Evolutionary conservation across 371 early-diverging fungal species (phyloP).

Genomic region (Mortierella sp.): DNA sequence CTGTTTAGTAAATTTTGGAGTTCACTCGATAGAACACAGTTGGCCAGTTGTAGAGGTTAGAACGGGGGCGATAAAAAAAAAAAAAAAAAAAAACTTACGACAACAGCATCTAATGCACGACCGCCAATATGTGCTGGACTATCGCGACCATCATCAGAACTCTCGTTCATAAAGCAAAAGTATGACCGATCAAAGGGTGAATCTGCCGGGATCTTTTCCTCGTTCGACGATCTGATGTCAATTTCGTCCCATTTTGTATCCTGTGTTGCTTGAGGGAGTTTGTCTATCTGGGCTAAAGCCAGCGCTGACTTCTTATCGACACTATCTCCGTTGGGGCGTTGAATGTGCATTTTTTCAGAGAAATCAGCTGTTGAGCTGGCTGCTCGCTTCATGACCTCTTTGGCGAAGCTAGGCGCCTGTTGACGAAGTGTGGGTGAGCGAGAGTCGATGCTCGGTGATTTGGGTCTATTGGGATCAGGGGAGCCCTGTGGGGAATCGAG

Average conservation of each 20-base stretch:
- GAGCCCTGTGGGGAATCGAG: constrained; percentile 41
- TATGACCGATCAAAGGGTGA: constrained; percentile 43
- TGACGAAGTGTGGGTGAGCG: constrained; percentile 12
- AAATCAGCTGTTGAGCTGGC: constrained; percentile 16
- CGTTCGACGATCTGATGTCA: constrained; percentile 3
- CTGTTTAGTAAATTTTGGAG: too few relatives aligned
- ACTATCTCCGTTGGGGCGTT: constrained; percentile 3
- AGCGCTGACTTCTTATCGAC: not conserved
- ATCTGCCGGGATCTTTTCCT: constrained; percentile 8
- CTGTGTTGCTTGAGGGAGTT: not conserved
- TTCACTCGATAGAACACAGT: too few relatives aligned
- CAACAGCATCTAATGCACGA: constrained; percentile 80
- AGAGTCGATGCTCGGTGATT: not conserved
- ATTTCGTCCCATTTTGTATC: constrained; percentile 7
- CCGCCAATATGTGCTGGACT: constrained; percentile 76
- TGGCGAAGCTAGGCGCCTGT: constrained; percentile 41
- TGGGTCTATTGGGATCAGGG: not conserved
- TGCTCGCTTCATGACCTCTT: constrained; percentile 39
- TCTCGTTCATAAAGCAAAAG: constrained; percentile 25
- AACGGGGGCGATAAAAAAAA: not conserved
- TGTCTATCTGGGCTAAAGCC: not conserved
- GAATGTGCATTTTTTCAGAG: constrained; percentile 31
- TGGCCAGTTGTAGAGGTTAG: too few relatives aligned
- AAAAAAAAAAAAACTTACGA: constrained; percentile 56
- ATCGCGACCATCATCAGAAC: constrained; percentile 46